Conservation (phyloP, 495 filamentous ascomycete species). For the Hypoxylon subgilvum region DNA sequence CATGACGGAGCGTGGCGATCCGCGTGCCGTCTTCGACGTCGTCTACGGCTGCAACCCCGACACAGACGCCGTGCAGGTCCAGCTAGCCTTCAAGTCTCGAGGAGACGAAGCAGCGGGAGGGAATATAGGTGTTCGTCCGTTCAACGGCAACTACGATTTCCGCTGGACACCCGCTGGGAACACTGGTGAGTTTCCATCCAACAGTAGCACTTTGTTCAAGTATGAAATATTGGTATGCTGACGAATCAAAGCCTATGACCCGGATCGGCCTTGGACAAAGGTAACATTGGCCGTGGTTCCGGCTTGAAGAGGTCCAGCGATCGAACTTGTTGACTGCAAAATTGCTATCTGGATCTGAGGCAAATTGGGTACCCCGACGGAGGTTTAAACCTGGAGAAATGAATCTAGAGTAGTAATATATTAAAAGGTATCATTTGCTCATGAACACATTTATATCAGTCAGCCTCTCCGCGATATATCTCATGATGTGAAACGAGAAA, state of each 20-base stretch:
- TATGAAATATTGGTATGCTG: neutral
- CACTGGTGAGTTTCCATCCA: constrained; percentile 41
- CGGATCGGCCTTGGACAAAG: constrained; percentile 45
- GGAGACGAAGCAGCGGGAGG: constrained; percentile 46
- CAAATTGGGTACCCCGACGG: no score
- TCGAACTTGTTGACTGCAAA: no score
- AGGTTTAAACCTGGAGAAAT: no score
- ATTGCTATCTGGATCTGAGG: no score
- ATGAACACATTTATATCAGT: neutral
- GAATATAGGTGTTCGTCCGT: constrained; percentile 50
- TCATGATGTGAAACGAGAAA: no score
- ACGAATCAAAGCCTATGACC: constrained; percentile 40
- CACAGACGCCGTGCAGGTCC: constrained; percentile 51
- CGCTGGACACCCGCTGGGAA: constrained; percentile 54
- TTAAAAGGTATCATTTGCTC: neutral
- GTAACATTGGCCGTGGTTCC: constrained; percentile 43
- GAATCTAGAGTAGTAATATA: no score
- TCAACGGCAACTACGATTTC: constrained; percentile 52
- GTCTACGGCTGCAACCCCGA: constrained; percentile 58
- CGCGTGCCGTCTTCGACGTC: constrained; percentile 54
- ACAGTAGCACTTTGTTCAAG: neutral
- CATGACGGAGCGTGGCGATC: constrained; percentile 58
- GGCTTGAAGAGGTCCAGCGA: neutral
- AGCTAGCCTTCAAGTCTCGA: constrained; percentile 48
- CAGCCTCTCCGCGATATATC: neutral